Base-by-base conservation (phyloP, 2,329 filamentous ascomycete genomes). In the Neonectria punicea region DNA sequence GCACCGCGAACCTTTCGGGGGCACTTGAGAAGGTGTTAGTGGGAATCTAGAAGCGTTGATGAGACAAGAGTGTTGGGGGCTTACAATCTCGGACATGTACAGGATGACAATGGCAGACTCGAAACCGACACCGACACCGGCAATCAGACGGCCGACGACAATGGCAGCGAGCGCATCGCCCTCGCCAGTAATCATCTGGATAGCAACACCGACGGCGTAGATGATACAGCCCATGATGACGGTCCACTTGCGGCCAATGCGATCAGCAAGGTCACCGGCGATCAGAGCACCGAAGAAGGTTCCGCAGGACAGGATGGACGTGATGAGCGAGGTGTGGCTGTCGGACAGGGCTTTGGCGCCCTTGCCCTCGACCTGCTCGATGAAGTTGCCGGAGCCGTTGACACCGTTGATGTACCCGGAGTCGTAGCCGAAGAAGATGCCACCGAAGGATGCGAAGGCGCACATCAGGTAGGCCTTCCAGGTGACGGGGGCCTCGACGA, bases 1-100 rank as follows among this genome's bases (percentile, higher is more conserved):
- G 68, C 58, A 36, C 68, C 68, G 51, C 68, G 68, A 46, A 70
- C 65, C 64, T 68, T 68, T 49, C 65, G 65, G 96, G 2, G 89
- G 88, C 61, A 64, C 61, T 64, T 7, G 44, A 25, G 44, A 25
- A 20, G 9, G 25, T 59, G 61, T 69, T 66, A 72, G 70, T 28
- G 28, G 30, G 18, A 22, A 9, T 30, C 30, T 30, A 32, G 43
- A 1, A 25, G 55, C 18, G 22, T 58, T 14, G n/a, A 51, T 25
- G 6, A n/a, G 13, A 43, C 11, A 22, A 22, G 25, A 16, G 13
- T 16, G 16, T 4, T 3, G 14, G n/a, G 7, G n/a, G 16, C 78
- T 83, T 80, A 84, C 84, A 76, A 94, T 93, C 81, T 94, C 93
- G 53, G 90, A 93, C 92, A 96, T 95, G 87, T 96, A 94, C 66